Evolutionary conservation across 2,329 filamentous ascomycete genomes (phyloP).

Genomic region (Polytolypa hystricis): DNA sequence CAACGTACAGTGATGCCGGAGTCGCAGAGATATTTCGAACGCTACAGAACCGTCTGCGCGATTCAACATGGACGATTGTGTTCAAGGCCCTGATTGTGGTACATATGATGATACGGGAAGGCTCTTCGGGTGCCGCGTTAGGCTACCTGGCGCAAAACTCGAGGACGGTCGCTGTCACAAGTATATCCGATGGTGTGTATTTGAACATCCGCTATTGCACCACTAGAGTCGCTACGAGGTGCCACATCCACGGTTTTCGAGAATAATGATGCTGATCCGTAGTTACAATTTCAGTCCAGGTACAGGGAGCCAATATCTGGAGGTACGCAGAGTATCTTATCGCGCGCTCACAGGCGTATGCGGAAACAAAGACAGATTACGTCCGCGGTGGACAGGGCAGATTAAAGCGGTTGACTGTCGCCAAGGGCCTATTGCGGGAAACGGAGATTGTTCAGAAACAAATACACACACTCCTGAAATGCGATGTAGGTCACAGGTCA

Average conservation of each 20-base stretch:
- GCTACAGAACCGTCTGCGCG: slow-evolving; percentile 74
- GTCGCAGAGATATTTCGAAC: slow-evolving; percentile 93
- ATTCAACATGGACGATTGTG: slow-evolving; percentile 98
- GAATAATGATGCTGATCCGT: slow-evolving; percentile 27
- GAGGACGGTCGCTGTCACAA: slow-evolving; percentile 74
- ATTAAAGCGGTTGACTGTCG: slow-evolving; percentile 74
- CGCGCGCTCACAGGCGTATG: slow-evolving; percentile 69
- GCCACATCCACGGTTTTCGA: background rate
- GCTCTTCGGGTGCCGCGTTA: slow-evolving; percentile 77
- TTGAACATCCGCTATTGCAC: background rate
- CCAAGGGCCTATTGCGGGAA: slow-evolving; percentile 85
- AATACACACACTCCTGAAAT: slow-evolving; percentile 73
- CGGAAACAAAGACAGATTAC: slow-evolving; percentile 79
- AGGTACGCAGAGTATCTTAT: slow-evolving; percentile 81
- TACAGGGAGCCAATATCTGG: slow-evolving; percentile 87
- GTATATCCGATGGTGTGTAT: slow-evolving; percentile 75
- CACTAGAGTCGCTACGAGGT: background rate
- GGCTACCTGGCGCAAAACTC: slow-evolving; percentile 73
- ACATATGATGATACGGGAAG: slow-evolving; percentile 95
- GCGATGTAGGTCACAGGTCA: slow-evolving; percentile 55
- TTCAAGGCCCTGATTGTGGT: slow-evolving; percentile 96
- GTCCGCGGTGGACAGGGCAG: slow-evolving; percentile 72
- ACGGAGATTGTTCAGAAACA: slow-evolving; percentile 85
- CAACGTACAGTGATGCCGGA: slow-evolving; percentile 87
- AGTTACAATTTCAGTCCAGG: slow-evolving; percentile 55